Conservation (phyloP, 768 basidiomycete species). For the Lactarius quietus region DNA sequence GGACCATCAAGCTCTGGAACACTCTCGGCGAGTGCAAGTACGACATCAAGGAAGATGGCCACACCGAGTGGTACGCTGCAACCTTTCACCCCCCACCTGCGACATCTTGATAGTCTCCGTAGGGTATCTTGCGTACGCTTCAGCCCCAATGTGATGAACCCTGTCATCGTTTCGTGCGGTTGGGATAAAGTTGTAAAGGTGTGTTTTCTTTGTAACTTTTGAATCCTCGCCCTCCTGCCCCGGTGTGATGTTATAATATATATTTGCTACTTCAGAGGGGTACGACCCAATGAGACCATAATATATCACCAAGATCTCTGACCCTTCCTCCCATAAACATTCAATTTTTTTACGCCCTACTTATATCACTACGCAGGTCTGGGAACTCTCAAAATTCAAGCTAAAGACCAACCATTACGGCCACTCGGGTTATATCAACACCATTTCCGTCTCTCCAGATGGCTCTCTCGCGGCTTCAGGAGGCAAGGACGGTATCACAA, state of each 20-base stretch:
- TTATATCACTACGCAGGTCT: constrained; percentile 59
- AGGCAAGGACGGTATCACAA: constrained; percentile 99
- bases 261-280: constrained; percentile 37
- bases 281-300: constrained; percentile 45
- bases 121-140: constrained; percentile 99
- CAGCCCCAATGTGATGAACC: constrained; percentile 95
- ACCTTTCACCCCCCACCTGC: neutral
- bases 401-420: constrained; percentile 99
- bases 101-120: constrained; percentile 4
- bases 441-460: constrained; percentile 96
- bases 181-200: constrained; percentile 99
- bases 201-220: constrained; percentile 31
- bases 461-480: constrained; percentile 98
- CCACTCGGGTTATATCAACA: constrained; percentile 99
- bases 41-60: constrained; percentile 98
- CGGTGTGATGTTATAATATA: constrained; percentile 40
- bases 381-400: constrained; percentile 99
- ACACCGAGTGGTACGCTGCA: constrained; percentile 78
- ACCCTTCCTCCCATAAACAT: constrained; percentile 29
- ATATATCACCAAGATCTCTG: constrained; percentile 72
- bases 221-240: neutral
- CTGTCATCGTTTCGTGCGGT: constrained; percentile 97
- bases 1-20: constrained; percentile 99
- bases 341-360: neutral
- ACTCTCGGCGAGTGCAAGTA: constrained; percentile 99